Evolutionary conservation across 345 rosid species (phyloP), one percentile per base, ranked within the genome.

Genomic region (Anastatica hierochuntica): DNA sequence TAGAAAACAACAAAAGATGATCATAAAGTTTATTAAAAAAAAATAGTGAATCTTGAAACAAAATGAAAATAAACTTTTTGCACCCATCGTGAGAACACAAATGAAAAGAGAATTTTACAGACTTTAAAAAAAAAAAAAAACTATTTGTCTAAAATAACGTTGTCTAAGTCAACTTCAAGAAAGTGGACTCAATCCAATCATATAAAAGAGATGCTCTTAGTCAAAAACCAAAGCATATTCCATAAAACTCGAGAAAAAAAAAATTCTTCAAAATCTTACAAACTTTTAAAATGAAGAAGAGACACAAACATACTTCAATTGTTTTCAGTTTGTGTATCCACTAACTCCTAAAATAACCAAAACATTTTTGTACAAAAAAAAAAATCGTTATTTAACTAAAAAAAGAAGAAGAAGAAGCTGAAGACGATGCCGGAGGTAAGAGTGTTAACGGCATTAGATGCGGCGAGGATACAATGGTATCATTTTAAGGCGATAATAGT

Each of bases 401-500:
- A 21, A 21, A 2, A 2, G 5, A 2, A 21, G 3, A 21, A 21
- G 24, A 21, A 21, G 5, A 21, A 21, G 24, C 24, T 21, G 18
- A 55, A 9, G 33, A 43, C 20, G 48, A 66, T 51, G 65, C 59
- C 64, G 26, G 44, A 21, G 41, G 3, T 58, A 46, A 43, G 43
- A 27, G 42, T 66, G 13, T 51, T 66, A 37, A 51, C 65, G 14
- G 35, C 81, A 15, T 72, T 76, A 31, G 81, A 76, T 36, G 59
- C 39, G 1, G 81, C 76, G 23, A 70, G 46, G 57, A 70, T 62
- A 3, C 80, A 70, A 21, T 67, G 68, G 69, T 76, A 76, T 44
- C 81, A 76, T 50, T 76, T 73, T 76, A 70, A 62, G 6, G 74
- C 74, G 0, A 67, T 76, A 12, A 58, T 76, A 17, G 73, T 76